These are phyloP conservation scores for Phytophthora sp. DNA, from an alignment of 352 stramenopile species.

Conservation along the genomic window DNA sequence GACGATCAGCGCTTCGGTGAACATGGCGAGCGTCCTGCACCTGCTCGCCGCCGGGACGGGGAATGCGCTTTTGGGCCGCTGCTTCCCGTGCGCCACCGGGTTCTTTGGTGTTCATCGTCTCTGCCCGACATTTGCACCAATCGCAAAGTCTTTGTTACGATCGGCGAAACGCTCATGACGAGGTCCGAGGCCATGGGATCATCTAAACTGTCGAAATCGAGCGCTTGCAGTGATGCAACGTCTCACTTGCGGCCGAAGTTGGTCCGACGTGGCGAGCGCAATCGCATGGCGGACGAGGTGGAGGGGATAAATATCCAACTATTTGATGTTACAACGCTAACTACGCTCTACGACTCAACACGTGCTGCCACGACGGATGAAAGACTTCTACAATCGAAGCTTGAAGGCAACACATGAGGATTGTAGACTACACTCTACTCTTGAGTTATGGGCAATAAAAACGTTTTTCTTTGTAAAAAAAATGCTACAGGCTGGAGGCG, in stretches of 20 bases:
- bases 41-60: too few relatives aligned
- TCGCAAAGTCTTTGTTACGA: not conserved
- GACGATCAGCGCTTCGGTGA: conserved; percentile 60
- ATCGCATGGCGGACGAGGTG: too few relatives aligned
- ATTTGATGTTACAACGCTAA: too few relatives aligned
- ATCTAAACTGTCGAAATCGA: not conserved
- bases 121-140: conserved; percentile 4
- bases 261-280: too few relatives aligned
- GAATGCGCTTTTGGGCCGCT: not conserved
- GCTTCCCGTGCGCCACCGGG: not conserved
- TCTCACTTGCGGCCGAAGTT: too few relatives aligned
- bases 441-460: conserved; percentile 33
- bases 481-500: conserved; percentile 44
- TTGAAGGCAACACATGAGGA: not conserved
- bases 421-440: conserved; percentile 21
- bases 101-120: conserved; percentile 12
- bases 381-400: conserved; percentile 13
- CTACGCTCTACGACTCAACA: too few relatives aligned
- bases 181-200: too few relatives aligned
- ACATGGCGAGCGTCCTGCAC: conserved; percentile 31
- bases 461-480: conserved; percentile 36
- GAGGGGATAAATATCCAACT: too few relatives aligned
- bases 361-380: too few relatives aligned
- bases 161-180: not conserved
- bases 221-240: too few relatives aligned